Evolutionary conservation across 192 early-diverging fungal genomes (phyloP), one percentile per base, ranked within the genome.

Genomic region (Dissophora ornata): DNA sequence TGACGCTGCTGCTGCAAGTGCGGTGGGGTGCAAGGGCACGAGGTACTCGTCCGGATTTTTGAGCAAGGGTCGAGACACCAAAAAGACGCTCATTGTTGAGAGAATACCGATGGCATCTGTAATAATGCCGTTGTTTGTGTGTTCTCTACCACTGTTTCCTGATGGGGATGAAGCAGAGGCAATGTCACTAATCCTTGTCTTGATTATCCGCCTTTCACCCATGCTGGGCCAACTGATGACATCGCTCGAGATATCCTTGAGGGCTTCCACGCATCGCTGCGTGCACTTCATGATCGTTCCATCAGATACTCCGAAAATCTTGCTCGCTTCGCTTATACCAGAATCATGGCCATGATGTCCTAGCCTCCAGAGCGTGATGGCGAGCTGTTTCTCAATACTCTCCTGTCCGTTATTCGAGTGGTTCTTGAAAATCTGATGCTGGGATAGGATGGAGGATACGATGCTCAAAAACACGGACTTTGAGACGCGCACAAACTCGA

Each of bases 271-370:
- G 9, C 70, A 74, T 1, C 70, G 62, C 15, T 74, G 61, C 0
- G 70, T 74, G 26, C 70, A 65, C 41, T 74, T 74, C 45, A 74
- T 50, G 19, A 74, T 65, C 6, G 70, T 44, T 11, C 70, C 70
- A n/a, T 74, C 70, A 7, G 70, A 74, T 2, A 74, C 29, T 4
- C 70, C 70, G 40, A 73, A 73, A 41, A 73, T 45, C 40, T 52
- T 64, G 62, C 62, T 53, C 12, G 62, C 70, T 13, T 73, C 62
- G 9, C 62, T 52, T 28, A 73, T 53, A 11, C 70, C 70, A 18
- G 70, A 53, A 4, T 62, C 48, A 12, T 48, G 52, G 22, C 70
- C 70, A 64, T 65, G 48, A 36, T 73, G 70, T 4, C 70, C 70
- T 34, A 73, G 28, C n/a, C 70, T 33, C 70, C 70, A 73, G 46